Evolutionary conservation across 1,139 yeast genomes (phyloP), one percentile per base, ranked within the genome.

Genomic region (Blastobotrys malaysiensis): DNA sequence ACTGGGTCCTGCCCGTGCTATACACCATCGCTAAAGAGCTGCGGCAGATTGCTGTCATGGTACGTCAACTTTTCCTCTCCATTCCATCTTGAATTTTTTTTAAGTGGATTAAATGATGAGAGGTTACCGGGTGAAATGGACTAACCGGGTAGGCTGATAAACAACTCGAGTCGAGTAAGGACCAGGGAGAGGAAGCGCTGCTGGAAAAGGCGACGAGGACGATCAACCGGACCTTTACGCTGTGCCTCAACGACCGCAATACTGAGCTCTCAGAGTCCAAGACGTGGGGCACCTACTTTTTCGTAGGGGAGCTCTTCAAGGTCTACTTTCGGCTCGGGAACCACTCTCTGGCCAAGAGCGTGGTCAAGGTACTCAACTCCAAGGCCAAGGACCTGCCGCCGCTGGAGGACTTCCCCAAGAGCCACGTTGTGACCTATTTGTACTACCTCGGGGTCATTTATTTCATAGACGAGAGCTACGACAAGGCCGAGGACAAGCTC

Each of bases 191-290:
- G 43, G 43, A 48, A 13, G 7, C 31, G 11, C 31, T 26, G 66
- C 65, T 57, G 87, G 91, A 89, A 5, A 80, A 73, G 55, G 80
- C 85, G 2, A 67, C 76, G 0, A 59, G 74, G 67, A 68, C 77
- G 5, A 72, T 89, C 57, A 90, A 89, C 69, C 77, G 82, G 57
- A 81, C 93, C 6, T 86, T 90, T 70, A 88, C 86, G 58, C 69
- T 87, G 3, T 86, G 96, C 59, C 73, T 90, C 45, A 88, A 87
- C 59, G 97, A 91, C 69, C 79, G 93, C 57, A 83, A 82, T 56
- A 75, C 79, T 14, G 83, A 81, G 49, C 57, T 73, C 44, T 60
- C 57, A 1, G 64, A 65, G 27, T 79, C 84, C 55, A 86, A 88
- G 63, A 77, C 85, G 60, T 72, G 74, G 61, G 89, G 86, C 52